These are phyloP conservation scores for Mortierella antarctica DNA, from an alignment of 192 early-diverging fungal species.

Conservation along the genomic window DNA sequence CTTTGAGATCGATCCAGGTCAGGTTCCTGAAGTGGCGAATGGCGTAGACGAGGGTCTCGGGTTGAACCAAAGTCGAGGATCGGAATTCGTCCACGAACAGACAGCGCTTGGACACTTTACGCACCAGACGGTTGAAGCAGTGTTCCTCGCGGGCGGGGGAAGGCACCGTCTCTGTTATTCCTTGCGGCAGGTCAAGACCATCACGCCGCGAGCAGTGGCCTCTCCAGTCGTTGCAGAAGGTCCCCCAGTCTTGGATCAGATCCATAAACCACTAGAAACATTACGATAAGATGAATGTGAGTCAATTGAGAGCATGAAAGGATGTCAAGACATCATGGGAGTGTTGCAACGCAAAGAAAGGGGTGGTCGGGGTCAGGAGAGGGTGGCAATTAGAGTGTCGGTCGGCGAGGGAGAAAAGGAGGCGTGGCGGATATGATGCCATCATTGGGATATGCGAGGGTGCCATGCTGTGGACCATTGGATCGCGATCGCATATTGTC, in stretches of 20 bases:
- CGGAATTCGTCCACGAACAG: constrained; percentile 26
- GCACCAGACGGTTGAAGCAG: constrained; percentile 41
- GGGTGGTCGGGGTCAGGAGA: background rate
- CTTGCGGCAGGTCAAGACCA: background rate
- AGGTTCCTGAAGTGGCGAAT: constrained; percentile 28
- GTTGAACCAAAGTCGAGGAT: constrained; percentile 23
- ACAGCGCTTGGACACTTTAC: constrained; percentile 32
- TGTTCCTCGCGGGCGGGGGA: constrained; percentile 26
- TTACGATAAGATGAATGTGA: background rate
- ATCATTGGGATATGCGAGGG: background rate
- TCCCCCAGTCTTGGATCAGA: constrained; percentile 37
- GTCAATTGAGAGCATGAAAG: background rate
- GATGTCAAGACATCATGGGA: background rate
- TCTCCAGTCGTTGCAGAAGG: constrained; percentile 33
- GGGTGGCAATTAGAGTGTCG: background rate
- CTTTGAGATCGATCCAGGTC: constrained; percentile 35
- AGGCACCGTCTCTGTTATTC: background rate
- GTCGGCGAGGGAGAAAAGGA: background rate
- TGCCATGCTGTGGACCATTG: background rate
- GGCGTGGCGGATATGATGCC: background rate
- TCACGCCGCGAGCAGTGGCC: background rate
- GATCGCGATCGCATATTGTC: constrained; percentile 6
- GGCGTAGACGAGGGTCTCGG: constrained; percentile 30
- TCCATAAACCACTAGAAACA: constrained; percentile 28
- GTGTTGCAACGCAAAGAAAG: background rate